These are phyloP conservation scores for Phytophthora sp. DNA, from an alignment of 352 stramenopile species.

Conservation along the genomic window DNA sequence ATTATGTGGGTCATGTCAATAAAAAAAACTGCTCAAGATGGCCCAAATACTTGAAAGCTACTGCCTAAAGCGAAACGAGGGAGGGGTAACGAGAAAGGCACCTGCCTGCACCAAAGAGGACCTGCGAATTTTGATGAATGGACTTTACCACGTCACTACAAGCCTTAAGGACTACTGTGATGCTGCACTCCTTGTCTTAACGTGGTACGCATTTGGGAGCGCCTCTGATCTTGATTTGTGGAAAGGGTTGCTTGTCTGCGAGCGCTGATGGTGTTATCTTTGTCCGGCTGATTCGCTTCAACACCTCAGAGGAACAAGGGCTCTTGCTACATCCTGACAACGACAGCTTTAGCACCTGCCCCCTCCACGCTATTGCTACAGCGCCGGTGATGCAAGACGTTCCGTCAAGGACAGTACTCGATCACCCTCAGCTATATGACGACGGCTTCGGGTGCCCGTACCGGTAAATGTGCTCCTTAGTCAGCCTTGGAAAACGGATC, in stretches of 20 bases:
- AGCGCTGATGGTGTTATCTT: constrained; percentile 15
- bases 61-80: constrained; percentile 21
- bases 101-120: constrained; percentile 24
- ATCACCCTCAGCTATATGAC: neutral
- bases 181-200: constrained; percentile 13
- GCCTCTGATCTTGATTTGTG: constrained; percentile 15
- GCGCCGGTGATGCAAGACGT: constrained; percentile 6
- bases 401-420: no score
- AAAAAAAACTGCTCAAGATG: constrained; percentile 22
- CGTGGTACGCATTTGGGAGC: constrained; percentile 30
- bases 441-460: neutral
- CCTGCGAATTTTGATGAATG: constrained; percentile 18
- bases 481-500: neutral
- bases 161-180: constrained; percentile 28
- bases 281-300: constrained; percentile 9
- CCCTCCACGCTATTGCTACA: constrained; percentile 9
- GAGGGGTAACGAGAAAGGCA: constrained; percentile 16
- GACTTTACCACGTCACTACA: constrained; percentile 6
- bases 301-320: constrained; percentile 8
- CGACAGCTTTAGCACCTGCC: constrained; percentile 6
- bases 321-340: constrained; percentile 7
- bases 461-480: neutral
- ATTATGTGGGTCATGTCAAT: no score
- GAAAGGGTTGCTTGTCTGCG: constrained; percentile 22
- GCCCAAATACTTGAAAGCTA: constrained; percentile 11